Evolutionary conservation across 164 flowering plant species (phyloP), one percentile per base, ranked within the genome.

Genomic region (Platanus orientalis): DNA sequence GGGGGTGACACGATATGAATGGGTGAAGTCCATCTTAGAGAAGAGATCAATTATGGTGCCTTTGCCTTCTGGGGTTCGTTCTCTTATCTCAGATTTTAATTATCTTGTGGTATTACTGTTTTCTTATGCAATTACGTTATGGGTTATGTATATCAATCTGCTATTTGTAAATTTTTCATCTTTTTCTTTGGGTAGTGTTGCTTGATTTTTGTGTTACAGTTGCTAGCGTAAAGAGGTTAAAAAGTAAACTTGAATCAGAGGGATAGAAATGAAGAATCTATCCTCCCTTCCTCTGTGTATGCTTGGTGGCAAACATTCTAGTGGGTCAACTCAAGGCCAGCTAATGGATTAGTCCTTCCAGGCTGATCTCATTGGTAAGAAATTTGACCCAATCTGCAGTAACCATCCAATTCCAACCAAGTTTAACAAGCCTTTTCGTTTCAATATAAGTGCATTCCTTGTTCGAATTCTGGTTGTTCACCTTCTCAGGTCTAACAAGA

Each of bases 1-100:
- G 63, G 98, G 96, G 16, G 98, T 94, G 34, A 94, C 96, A 0
- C 81, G 90, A n/a, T 94, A 90, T 64, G 96, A 94, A 69, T 90
- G 97, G 97, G 82, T 84, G 55, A 91, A 94, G 83, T 66, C 78
- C 26, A 62, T 69, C 71, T 68, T 79, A 2, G 76, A 67, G 73
- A 79, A 71, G 79, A 85, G 75, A 67, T 56, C 73, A 3, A 70
- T 94, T 53, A 86, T 90, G 91, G 94, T 94, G 64, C 97, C 98
- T 66, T 75, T 90, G 83, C 98, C 98, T 63, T 69, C 73, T 42
- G 98, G 98, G 93, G 98, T 90, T 49, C 30, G 95, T 78, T 75
- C 61, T 34, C 52, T 60, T 0, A 59, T 57, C 57, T 65, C 52
- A 16, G 6, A 12, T 20, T n/a, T 3, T 20, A 13, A 12, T 27